These are phyloP conservation scores for Lindgomyces ingoldianus DNA, from an alignment of 495 filamentous ascomycete genomes.

Conservation along the genomic window DNA sequence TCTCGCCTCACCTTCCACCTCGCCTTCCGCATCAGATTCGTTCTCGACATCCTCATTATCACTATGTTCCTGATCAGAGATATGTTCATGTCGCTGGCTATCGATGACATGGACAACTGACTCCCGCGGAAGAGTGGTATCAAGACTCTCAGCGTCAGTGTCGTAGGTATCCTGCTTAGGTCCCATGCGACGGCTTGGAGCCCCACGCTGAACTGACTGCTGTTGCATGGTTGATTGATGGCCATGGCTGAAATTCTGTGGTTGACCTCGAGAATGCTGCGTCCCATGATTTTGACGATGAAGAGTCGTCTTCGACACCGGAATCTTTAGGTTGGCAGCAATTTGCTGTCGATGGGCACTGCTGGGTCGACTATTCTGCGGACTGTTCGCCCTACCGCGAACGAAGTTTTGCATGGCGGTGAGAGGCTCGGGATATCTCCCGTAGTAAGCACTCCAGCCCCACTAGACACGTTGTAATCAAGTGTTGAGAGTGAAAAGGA, in stretches of 20 bases:
- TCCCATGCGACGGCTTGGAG: not conserved
- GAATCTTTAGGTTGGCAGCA: conserved; percentile 13
- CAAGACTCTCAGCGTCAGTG: conserved; percentile 40
- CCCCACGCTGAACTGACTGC: not conserved
- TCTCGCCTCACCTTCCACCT: conserved; percentile 9
- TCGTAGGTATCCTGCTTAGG: conserved; percentile 30
- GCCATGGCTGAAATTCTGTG: not conserved
- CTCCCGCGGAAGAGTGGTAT: conserved; percentile 29
- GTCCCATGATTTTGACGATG: conserved; percentile 1
- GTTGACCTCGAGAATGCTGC: not conserved
- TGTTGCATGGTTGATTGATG: not conserved
- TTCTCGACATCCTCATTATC: conserved; percentile 7
- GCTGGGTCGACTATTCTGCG: not conserved
- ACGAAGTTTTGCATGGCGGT: not conserved
- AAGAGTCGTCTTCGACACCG: not conserved
- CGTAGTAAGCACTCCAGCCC: not conserved
- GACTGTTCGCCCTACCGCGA: not conserved
- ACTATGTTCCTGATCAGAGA: conserved; percentile 3
- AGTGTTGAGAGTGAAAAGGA: not conserved
- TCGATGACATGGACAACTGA: conserved; percentile 10
- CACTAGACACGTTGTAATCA: not conserved
- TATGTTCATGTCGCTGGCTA: conserved; percentile 10
- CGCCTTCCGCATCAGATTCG: conserved; percentile 9
- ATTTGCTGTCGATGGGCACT: conserved; percentile 1
- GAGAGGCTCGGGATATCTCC: not conserved